Conservation (phyloP, 78 protist species). For the Dictyostelium discoideum region DNA sequence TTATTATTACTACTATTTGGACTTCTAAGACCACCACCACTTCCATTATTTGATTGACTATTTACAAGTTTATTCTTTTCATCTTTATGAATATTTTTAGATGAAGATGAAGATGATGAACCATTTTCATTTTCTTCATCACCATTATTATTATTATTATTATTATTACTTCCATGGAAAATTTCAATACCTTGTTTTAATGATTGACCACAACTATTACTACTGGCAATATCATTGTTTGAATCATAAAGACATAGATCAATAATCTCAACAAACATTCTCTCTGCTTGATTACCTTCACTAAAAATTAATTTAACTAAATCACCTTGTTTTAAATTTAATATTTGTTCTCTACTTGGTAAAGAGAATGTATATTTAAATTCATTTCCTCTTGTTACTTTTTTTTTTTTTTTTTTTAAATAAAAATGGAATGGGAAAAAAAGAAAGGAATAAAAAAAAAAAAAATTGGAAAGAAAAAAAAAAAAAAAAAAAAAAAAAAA, state of each 20-base stretch:
- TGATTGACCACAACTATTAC: background rate
- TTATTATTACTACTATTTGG: background rate
- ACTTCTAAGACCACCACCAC: background rate
- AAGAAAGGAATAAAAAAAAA: background rate
- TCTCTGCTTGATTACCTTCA: slow-evolving; percentile 12
- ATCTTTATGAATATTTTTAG: background rate
- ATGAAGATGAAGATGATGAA: background rate
- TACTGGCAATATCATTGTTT: background rate
- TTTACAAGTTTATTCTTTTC: slow-evolving; percentile 5
- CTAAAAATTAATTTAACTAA: slow-evolving; percentile 50
- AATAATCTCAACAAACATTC: slow-evolving; percentile 40
- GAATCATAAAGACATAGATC: background rate
- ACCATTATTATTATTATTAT: background rate
- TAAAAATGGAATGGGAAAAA: background rate
- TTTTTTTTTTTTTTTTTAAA: background rate
- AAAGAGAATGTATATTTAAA: slow-evolving; percentile 50
- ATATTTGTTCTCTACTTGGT: slow-evolving; percentile 14
- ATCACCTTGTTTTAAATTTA: slow-evolving; percentile 22
- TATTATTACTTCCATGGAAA: background rate
- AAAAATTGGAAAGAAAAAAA: background rate
- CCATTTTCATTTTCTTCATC: background rate
- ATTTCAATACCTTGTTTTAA: background rate
- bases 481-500: background rate
- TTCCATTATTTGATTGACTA: background rate
- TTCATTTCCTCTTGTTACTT: background rate